Evolutionary conservation across 169 alveolate species (phyloP).

Genomic region (Toxoplasma gondii): DNA sequence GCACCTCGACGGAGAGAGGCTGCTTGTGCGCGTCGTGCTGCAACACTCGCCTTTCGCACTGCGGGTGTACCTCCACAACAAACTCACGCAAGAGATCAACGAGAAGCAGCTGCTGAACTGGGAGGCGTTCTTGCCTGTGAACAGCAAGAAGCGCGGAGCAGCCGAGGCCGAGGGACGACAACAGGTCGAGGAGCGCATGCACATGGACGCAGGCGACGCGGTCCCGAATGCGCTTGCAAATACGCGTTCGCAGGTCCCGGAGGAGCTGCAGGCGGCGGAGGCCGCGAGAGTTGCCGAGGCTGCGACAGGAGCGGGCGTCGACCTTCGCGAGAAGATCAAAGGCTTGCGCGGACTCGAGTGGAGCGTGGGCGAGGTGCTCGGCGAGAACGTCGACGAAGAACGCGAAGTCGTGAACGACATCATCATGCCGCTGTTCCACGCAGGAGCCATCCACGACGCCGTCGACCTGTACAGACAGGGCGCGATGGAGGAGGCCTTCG

Average conservation of each 20-base stretch:
- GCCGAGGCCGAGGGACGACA: neutral
- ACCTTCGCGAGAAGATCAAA: neutral
- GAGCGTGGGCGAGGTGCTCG: neutral
- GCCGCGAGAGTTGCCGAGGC: neutral
- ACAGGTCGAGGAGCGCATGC: neutral
- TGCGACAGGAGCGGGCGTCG: neutral
- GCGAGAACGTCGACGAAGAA: neutral
- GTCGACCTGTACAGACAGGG: neutral
- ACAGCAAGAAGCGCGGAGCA: neutral
- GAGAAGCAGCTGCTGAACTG: constrained; percentile 31
- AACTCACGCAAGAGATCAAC: neutral
- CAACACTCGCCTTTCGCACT: neutral
- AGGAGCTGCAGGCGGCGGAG: neutral
- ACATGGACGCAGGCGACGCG: neutral
- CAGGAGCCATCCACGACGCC: neutral
- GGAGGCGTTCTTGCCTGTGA: neutral
- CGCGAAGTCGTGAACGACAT: neutral
- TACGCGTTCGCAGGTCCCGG: neutral
- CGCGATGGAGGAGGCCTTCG: neutral
- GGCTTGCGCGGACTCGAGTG: neutral
- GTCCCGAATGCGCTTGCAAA: neutral
- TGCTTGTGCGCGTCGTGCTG: neutral
- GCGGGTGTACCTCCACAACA: neutral
- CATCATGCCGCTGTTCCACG: neutral
- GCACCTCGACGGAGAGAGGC: neutral